Conservation (phyloP, 805 yeast genomes). For the Yueomyces sinensis region DNA sequence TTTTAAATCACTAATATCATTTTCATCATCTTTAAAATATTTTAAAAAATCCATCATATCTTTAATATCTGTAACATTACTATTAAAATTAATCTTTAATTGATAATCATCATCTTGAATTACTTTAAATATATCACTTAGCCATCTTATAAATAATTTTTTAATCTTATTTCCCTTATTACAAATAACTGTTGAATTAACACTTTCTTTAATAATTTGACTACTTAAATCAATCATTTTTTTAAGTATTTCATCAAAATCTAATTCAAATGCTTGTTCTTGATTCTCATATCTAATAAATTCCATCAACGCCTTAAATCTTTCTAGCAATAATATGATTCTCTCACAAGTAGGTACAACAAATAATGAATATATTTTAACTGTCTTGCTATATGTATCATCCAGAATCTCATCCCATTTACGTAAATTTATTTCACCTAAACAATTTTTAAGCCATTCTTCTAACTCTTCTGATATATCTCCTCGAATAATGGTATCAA, state of each 20-base stretch:
- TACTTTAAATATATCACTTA: constrained; percentile 3
- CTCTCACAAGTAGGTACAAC: constrained; percentile 46
- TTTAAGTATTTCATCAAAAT: too few relatives aligned
- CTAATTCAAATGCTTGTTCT: too few relatives aligned
- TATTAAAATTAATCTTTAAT: not conserved
- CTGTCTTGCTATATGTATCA: constrained; percentile 34
- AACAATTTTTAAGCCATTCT: constrained; percentile 49
- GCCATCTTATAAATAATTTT: constrained; percentile 5
- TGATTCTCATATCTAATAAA: constrained; percentile 1
- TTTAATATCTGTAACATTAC: too few relatives aligned
- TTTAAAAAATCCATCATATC: too few relatives aligned
- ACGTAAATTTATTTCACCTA: constrained; percentile 54
- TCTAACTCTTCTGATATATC: constrained; percentile 34
- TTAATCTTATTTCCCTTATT: constrained; percentile 2
- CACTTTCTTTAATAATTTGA: too few relatives aligned
- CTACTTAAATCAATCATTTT: too few relatives aligned
- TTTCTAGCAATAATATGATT: constrained; percentile 27
- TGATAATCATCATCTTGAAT: constrained; percentile 1
- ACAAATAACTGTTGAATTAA: too few relatives aligned
- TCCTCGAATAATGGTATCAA: constrained; percentile 30
- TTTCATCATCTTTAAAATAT: too few relatives aligned
- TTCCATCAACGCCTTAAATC: constrained; percentile 5
- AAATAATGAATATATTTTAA: constrained; percentile 35
- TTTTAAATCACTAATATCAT: too few relatives aligned
- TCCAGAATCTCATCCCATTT: constrained; percentile 41